Evolutionary conservation across 2,329 filamentous ascomycete species (phyloP).

Genomic region (Rhytidhysteron rufulum): DNA sequence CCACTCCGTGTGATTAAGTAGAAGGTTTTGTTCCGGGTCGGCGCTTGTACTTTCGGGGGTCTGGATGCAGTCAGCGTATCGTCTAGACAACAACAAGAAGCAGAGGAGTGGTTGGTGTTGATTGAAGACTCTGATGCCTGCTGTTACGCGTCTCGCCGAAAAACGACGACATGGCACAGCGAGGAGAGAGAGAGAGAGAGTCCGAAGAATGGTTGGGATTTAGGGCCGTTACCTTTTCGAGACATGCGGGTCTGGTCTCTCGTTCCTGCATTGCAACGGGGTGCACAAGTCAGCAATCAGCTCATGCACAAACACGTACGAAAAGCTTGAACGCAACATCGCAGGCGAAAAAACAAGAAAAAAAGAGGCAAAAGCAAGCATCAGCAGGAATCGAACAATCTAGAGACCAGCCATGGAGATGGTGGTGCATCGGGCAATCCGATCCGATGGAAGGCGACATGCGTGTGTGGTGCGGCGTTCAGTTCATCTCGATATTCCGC

Average conservation of each 20-base stretch:
- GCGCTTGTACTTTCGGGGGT: slow-evolving; percentile 4
- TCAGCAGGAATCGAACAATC: too few relatives aligned
- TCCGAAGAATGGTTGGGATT: not conserved
- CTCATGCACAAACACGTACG: not conserved
- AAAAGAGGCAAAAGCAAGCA: too few relatives aligned
- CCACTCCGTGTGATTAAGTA: not conserved
- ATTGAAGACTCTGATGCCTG: too few relatives aligned
- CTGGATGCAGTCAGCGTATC: not conserved
- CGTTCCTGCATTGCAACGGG: slow-evolving; percentile 1
- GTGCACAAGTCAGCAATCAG: too few relatives aligned
- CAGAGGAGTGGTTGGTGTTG: not conserved
- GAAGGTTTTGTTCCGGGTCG: slow-evolving; percentile 1
- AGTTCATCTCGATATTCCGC: too few relatives aligned
- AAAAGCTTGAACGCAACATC: too few relatives aligned
- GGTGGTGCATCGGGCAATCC: too few relatives aligned
- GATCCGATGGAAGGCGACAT: too few relatives aligned
- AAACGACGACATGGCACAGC: not conserved
- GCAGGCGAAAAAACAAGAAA: too few relatives aligned
- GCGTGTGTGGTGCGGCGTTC: too few relatives aligned
- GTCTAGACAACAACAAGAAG: not conserved
- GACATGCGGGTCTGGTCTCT: slow-evolving; percentile 2
- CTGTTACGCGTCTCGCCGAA: not conserved
- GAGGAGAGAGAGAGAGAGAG: not conserved
- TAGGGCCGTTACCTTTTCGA: not conserved
- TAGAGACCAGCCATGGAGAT: too few relatives aligned